Evolutionary conservation across 768 basidiomycete species (phyloP).

Genomic region (Leccinum longicurvipes): DNA sequence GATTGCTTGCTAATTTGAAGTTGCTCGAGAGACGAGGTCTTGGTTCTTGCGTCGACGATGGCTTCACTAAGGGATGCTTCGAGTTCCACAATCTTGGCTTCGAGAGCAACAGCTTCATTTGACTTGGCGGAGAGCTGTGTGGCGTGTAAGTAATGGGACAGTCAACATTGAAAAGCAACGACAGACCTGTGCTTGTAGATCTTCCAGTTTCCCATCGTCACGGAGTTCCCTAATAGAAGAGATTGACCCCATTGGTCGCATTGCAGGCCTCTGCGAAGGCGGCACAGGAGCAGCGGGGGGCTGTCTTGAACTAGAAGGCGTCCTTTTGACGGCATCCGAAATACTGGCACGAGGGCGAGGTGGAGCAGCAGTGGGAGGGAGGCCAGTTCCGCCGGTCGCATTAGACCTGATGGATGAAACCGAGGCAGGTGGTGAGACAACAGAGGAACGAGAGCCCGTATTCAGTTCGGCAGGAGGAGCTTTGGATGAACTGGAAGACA

Average conservation of each 20-base stretch:
- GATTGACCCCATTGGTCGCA: slow-evolving; percentile 56
- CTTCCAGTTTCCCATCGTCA: slow-evolving; percentile 57
- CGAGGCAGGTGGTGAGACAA: slow-evolving; percentile 55
- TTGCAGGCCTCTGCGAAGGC: slow-evolving; percentile 37
- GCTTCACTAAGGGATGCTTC: slow-evolving; percentile 48
- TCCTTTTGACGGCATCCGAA: slow-evolving; percentile 60
- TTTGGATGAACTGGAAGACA: slow-evolving; percentile 20
- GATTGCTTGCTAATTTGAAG: slow-evolving; percentile 48
- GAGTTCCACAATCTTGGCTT: slow-evolving; percentile 49
- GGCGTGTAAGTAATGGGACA: not conserved
- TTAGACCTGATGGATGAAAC: slow-evolving; percentile 45
- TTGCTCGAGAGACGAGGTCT: slow-evolving; percentile 40
- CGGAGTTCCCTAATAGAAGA: slow-evolving; percentile 72
- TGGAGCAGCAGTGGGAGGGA: slow-evolving; percentile 24
- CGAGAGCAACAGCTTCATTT: slow-evolving; percentile 47
- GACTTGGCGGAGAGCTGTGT: slow-evolving; percentile 56
- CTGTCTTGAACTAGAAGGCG: slow-evolving; percentile 40
- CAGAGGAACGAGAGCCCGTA: slow-evolving; percentile 42
- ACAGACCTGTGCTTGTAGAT: slow-evolving; percentile 58
- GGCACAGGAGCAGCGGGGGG: slow-evolving; percentile 20
- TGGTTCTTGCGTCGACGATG: slow-evolving; percentile 46
- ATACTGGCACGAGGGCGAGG: slow-evolving; percentile 64
- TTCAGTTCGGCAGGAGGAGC: slow-evolving; percentile 20
- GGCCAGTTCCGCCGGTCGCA: slow-evolving; percentile 26
- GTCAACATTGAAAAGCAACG: not conserved